A percentile compares a stretch with the other conserved stretches of the same genome.
Evolutionary conservation across 768 basidiomycete species (phyloP).

Genomic region (Mycena epipterygia): DNA sequence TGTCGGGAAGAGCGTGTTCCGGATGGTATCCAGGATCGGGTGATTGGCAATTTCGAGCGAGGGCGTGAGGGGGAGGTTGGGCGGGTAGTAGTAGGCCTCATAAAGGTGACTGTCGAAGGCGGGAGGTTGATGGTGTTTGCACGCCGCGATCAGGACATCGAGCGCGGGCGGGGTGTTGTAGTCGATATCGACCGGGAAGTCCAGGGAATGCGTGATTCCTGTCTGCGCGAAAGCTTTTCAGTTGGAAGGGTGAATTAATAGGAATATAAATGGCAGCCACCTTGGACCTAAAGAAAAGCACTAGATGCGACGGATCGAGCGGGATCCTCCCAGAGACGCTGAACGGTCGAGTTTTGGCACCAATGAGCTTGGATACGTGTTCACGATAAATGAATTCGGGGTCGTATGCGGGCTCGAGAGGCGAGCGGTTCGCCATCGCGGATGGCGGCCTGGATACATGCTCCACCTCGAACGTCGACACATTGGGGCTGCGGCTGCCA

Average conservation of each 20-base stretch:
- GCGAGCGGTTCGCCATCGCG: conserved; percentile 48
- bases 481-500: conserved; percentile 31
- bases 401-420: conserved; percentile 52
- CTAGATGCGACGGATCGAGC: conserved; percentile 74
- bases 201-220: conserved; percentile 83
- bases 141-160: conserved; percentile 83
- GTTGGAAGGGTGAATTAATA: background rate
- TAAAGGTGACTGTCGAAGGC: conserved; percentile 67
- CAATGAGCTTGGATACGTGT: conserved; percentile 67
- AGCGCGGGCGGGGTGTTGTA: conserved; percentile 82
- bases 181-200: conserved; percentile 85
- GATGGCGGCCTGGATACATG: conserved; percentile 37
- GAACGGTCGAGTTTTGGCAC: conserved; percentile 73
- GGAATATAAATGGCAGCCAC: conserved; percentile 51
- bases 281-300: conserved; percentile 86
- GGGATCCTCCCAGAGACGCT: conserved; percentile 78
- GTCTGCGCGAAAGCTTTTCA: conserved; percentile 57
- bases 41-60: conserved; percentile 87
- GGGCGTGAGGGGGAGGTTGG: conserved; percentile 77
- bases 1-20: conserved; percentile 78
- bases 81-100: conserved; percentile 81
- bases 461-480: conserved; percentile 31
- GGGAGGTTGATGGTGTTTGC: conserved; percentile 72
- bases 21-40: conserved; percentile 84
- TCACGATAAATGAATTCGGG: conserved; percentile 68